These are phyloP conservation scores for Trichoderma asperellum DNA, from an alignment of 2,329 filamentous ascomycete species.

Conservation along the genomic window DNA sequence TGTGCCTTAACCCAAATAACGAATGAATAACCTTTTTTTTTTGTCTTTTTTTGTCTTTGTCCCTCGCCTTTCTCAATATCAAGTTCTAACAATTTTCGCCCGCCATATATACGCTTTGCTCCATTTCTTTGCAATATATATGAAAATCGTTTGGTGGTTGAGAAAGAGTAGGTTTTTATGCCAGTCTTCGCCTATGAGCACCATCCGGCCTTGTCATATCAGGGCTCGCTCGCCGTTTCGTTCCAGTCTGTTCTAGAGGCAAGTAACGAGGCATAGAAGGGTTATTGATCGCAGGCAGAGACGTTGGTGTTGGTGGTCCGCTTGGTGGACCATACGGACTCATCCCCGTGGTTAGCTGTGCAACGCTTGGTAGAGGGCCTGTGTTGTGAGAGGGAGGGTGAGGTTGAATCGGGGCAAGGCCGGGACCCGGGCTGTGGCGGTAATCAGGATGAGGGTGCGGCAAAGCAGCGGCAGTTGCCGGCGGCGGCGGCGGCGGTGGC, in stretches of 20 bases:
- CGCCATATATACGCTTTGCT: neutral
- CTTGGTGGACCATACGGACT: constrained; percentile 55
- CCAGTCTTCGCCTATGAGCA: constrained; percentile 48
- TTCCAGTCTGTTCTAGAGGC: constrained; percentile 46
- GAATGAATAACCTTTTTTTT: constrained; percentile 3
- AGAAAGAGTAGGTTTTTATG: constrained; percentile 30
- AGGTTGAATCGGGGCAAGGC: constrained; percentile 58
- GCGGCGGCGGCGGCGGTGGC: constrained; percentile 30
- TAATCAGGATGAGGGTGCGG: constrained; percentile 35
- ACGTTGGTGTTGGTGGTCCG: constrained; percentile 23
- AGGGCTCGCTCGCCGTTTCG: constrained; percentile 58
- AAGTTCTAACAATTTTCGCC: neutral
- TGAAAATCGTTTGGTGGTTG: neutral
- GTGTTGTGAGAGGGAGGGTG: constrained; percentile 46
- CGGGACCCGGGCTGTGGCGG: constrained; percentile 45
- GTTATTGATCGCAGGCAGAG: constrained; percentile 25
- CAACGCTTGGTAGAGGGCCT: constrained; percentile 61
- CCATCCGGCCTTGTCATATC: constrained; percentile 51
- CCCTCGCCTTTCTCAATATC: neutral
- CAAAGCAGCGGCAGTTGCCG: constrained; percentile 33
- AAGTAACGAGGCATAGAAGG: constrained; percentile 37
- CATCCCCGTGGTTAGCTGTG: constrained; percentile 66
- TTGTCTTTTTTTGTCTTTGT: neutral
- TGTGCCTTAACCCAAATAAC: constrained; percentile 1
- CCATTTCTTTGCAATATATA: neutral